phyloP scores from a whole-genome alignment of 345 rosid species.

The Eucalyptus cloeziana region DNA sequence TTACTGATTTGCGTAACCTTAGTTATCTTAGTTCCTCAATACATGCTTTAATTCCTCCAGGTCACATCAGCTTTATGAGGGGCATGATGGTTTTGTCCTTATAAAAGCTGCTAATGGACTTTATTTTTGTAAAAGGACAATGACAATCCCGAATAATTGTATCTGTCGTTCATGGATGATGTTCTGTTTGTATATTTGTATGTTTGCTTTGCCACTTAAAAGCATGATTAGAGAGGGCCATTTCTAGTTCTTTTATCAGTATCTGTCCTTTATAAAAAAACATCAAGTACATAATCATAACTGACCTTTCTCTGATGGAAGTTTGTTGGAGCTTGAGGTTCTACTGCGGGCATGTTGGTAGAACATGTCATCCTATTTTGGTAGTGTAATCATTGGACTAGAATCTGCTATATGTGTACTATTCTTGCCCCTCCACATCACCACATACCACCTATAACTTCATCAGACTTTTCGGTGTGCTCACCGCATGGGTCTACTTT shows the following conservation, averaged over 20 bases:
- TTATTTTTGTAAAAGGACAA: background rate
- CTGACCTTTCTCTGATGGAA: background rate
- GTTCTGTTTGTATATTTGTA: background rate
- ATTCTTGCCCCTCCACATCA: background rate
- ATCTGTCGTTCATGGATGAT: background rate
- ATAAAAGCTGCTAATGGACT: background rate
- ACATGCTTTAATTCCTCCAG: background rate
- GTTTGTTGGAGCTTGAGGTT: background rate
- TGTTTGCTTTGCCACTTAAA: background rate
- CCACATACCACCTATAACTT: background rate
- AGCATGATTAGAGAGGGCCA: background rate
- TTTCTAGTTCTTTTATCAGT: background rate
- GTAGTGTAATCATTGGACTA: background rate
- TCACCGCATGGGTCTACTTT: background rate
- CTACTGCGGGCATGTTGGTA: background rate
- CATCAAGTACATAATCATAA: background rate
- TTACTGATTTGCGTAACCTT: background rate
- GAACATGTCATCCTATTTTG: background rate
- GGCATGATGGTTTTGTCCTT: background rate
- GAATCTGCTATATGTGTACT: background rate
- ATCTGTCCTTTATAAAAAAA: background rate
- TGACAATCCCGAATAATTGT: background rate
- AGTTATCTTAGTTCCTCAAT: background rate
- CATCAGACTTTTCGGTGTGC: background rate
- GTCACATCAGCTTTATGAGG: background rate